Evolutionary conservation across 2,329 filamentous ascomycete species (phyloP).

Genomic region (Mycogone perniciosa): DNA sequence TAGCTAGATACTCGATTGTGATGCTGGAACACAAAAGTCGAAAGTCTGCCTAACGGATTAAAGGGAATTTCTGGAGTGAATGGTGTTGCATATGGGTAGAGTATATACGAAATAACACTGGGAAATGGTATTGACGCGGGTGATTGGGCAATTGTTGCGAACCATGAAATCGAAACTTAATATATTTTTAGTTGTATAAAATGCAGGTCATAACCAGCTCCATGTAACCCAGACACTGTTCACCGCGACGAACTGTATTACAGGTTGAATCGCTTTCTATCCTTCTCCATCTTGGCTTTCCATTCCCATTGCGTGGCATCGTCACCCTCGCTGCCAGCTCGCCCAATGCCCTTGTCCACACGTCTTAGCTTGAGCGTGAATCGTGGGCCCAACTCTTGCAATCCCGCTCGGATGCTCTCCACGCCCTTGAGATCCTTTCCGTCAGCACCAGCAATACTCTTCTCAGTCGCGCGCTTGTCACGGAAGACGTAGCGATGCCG

Average conservation of each 20-base stretch:
- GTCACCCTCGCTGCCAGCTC: conserved; percentile 60
- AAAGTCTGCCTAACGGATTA: neutral
- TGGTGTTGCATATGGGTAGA: neutral
- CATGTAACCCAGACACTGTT: too few relatives aligned
- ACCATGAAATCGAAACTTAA: too few relatives aligned
- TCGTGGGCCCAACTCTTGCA: conserved; percentile 82
- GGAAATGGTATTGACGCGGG: neutral
- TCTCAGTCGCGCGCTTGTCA: conserved; percentile 80
- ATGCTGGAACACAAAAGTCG: conserved; percentile 40
- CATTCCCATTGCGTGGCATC: conserved; percentile 89
- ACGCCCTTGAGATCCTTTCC: conserved; percentile 79
- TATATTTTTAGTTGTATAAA: neutral
- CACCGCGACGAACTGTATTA: conserved; percentile 33
- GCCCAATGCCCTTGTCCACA: conserved; percentile 80
- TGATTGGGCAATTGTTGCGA: too few relatives aligned
- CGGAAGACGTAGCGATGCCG: conserved; percentile 89
- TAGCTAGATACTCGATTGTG: conserved; percentile 38
- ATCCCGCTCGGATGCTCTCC: conserved; percentile 74
- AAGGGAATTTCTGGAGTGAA: neutral
- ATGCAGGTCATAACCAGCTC: neutral
- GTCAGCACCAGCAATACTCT: conserved; percentile 73
- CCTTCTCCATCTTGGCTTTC: conserved; percentile 93
- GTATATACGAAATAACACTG: neutral
- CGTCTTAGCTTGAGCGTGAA: conserved; percentile 76
- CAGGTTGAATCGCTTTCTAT: conserved; percentile 87